A percentile compares a stretch with the other conserved stretches of the same genome.
phyloP scores from a whole-genome alignment of 169 alveolate genomes.

The Perkinsus olseni region DNA sequence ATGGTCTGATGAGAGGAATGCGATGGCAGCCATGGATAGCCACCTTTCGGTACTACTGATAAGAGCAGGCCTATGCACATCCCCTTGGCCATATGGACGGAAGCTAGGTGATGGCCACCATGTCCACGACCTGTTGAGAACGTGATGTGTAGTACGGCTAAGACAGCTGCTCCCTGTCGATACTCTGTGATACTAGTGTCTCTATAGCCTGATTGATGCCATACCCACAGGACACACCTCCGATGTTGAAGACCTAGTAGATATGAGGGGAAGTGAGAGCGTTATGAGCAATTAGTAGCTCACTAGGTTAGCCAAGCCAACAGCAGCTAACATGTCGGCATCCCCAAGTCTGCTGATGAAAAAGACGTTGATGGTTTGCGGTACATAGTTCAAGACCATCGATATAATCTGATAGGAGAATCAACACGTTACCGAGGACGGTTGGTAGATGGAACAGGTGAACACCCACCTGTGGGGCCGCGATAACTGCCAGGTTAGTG shows the following conservation, averaged over 20 bases:
- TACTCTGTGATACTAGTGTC: not conserved
- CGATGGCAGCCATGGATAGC: not conserved
- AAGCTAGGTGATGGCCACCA: not conserved
- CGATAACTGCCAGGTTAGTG: not conserved
- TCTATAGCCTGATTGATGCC: not conserved
- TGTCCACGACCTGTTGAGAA: not conserved
- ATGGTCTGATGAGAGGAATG: not conserved
- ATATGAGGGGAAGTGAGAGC: not conserved
- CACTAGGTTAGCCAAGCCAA: not conserved
- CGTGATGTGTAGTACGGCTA: too few relatives aligned
- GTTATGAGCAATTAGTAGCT: not conserved
- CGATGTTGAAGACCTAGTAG: not conserved
- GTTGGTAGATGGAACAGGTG: too few relatives aligned
- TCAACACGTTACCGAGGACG: not conserved
- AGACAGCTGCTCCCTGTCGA: too few relatives aligned
- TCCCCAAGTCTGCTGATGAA: not conserved
- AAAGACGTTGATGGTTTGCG: not conserved
- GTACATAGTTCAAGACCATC: not conserved
- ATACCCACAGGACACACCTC: not conserved
- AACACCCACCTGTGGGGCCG: not conserved
- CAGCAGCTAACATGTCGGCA: not conserved
- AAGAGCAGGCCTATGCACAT: not conserved
- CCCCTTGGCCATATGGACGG: not conserved
- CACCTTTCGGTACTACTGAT: not conserved
- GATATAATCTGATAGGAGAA: not conserved